phyloP scores from a whole-genome alignment of 768 basidiomycete species.

The Strobilomyces dryophilus region DNA sequence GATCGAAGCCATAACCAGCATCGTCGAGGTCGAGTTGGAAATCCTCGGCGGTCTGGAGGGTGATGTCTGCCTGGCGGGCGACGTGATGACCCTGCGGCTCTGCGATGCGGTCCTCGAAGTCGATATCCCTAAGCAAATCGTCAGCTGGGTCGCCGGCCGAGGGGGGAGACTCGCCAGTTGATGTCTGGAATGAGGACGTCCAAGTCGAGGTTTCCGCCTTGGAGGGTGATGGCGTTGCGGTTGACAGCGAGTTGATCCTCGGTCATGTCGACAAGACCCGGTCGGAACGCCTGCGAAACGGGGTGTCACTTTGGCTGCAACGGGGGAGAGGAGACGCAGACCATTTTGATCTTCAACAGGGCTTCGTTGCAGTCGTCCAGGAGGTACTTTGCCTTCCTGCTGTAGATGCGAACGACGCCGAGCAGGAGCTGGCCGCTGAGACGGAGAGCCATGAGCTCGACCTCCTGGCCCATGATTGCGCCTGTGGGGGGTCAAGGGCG shows the following conservation, averaged over 20 bases:
- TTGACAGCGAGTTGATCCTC: constrained; percentile 89
- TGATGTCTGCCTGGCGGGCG: constrained; percentile 84
- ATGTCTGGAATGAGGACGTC: constrained; percentile 77
- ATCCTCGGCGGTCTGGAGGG: constrained; percentile 74
- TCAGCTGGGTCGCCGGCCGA: constrained; percentile 2
- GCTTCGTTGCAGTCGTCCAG: constrained; percentile 98
- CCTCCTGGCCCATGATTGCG: constrained; percentile 92
- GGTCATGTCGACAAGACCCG: constrained; percentile 93
- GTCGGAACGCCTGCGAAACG: constrained; percentile 75
- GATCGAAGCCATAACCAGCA: constrained; percentile 63
- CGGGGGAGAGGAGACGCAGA: constrained; percentile 25
- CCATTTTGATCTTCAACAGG: constrained; percentile 92
- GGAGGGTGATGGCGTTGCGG: constrained; percentile 85
- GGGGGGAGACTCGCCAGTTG: constrained; percentile 55
- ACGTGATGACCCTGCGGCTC: constrained; percentile 73
- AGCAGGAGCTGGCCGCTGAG: constrained; percentile 95
- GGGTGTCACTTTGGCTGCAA: neutral
- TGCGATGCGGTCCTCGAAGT: constrained; percentile 64
- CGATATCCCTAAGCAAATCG: constrained; percentile 58
- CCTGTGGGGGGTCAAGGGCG: constrained; percentile 37
- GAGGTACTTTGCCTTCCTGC: constrained; percentile 95
- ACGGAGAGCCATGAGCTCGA: constrained; percentile 90
- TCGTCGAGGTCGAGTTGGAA: constrained; percentile 62
- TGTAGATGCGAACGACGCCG: constrained; percentile 97
- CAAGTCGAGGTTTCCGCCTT: constrained; percentile 71